Conservation (phyloP, 176 grass and related monocot species). For the Thalia dealbata region DNA sequence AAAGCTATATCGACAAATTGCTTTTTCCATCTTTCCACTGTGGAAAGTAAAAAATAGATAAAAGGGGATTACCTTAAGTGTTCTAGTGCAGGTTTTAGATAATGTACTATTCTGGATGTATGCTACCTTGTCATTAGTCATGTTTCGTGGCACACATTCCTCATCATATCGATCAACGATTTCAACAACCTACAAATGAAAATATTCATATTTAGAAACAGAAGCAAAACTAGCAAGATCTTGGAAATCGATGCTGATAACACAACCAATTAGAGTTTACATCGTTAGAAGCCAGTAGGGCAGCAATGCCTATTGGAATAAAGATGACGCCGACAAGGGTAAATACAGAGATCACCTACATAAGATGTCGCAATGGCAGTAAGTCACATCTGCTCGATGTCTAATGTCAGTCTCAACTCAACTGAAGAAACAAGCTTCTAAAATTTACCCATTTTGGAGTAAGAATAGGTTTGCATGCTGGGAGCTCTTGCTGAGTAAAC, state of each 20-base stretch:
- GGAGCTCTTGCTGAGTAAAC: slow-evolving; percentile 31
- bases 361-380: neutral
- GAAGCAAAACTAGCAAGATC: neutral
- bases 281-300: slow-evolving; percentile 21
- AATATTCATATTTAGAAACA: neutral
- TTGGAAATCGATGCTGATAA: neutral
- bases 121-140: slow-evolving; percentile 47
- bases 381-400: neutral
- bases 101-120: slow-evolving; percentile 41
- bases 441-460: slow-evolving; percentile 20
- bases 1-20: neutral
- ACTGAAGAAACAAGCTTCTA: neutral
- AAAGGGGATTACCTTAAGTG: slow-evolving; percentile 31
- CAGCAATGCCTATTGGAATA: slow-evolving; percentile 20
- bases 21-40: slow-evolving; percentile 8
- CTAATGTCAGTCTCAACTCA: neutral
- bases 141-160: slow-evolving; percentile 36
- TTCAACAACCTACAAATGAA: slow-evolving; percentile 41
- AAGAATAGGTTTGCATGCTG: slow-evolving; percentile 30
- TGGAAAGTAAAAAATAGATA: neutral
- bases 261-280: slow-evolving; percentile 10
- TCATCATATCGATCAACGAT: slow-evolving; percentile 50
- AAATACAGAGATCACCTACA: slow-evolving; percentile 29
- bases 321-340: slow-evolving; percentile 19
- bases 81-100: slow-evolving; percentile 39